These are phyloP conservation scores for Kodamaea lidongshanica DNA, from an alignment of 805 yeast species.

Conservation along the genomic window DNA sequence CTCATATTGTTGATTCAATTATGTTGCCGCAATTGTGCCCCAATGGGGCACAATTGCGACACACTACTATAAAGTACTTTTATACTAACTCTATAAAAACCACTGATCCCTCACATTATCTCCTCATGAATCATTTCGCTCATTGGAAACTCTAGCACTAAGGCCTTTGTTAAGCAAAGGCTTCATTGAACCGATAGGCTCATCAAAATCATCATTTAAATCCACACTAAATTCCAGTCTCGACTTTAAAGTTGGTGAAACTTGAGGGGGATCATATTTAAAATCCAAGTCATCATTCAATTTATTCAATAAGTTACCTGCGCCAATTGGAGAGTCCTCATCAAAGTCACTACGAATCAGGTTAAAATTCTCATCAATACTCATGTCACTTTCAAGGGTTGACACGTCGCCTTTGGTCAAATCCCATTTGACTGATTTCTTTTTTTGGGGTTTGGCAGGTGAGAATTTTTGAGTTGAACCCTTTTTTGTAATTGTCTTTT, in stretches of 20 bases:
- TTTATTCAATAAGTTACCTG: constrained; percentile 17
- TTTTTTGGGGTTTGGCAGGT: constrained; percentile 5
- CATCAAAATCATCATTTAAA: constrained; percentile 3
- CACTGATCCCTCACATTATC: too few relatives aligned
- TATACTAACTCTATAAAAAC: too few relatives aligned
- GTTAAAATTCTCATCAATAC: constrained; percentile 19
- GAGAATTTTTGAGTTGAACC: constrained; percentile 7
- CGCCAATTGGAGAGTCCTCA: constrained; percentile 25
- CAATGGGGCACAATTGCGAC: too few relatives aligned
- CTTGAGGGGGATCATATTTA: constrained; percentile 18
- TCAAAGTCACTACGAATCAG: constrained; percentile 17
- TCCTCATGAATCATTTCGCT: too few relatives aligned
- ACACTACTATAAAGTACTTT: too few relatives aligned
- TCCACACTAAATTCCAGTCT: not conserved
- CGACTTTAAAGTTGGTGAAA: constrained; percentile 2
- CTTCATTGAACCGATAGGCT: constrained; percentile 11
- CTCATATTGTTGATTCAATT: too few relatives aligned
- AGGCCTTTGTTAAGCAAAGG: constrained; percentile 34
- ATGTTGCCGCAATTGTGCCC: too few relatives aligned
- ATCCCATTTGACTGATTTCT: constrained; percentile 9
- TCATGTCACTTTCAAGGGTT: constrained; percentile 24
- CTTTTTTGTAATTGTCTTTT: constrained; percentile 13
- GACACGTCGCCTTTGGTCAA: constrained; percentile 8
- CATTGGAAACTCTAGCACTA: constrained; percentile 16
- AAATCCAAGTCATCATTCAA: constrained; percentile 25